Base-by-base conservation (phyloP, 2,329 filamentous ascomycete species). In the Coniochaeta prunicola region DNA sequence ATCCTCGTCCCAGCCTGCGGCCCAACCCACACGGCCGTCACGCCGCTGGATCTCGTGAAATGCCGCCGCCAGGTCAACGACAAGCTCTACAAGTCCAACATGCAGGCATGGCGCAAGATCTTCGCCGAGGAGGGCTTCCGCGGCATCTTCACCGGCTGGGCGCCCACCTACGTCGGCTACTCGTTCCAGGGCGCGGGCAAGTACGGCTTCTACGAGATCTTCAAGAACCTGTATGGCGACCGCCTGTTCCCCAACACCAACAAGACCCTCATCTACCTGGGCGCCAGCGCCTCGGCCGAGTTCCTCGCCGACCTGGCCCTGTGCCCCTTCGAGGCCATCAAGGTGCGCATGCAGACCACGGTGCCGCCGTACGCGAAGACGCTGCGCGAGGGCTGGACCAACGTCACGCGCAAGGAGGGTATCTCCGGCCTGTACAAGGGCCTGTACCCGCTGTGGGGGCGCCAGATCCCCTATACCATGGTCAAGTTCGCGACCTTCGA, bases 401-500 rank as follows among this genome's bases (percentile, higher is more conserved):
- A 84, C 62, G 83, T 96, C 62, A 82, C 84, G 4, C 80, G 78
- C 1, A 87, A 91, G 65, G 92, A 96, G 74, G 92, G 92, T 31
- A 76, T 82, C 40, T 81, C 77, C 24, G 84, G 86, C 10, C 75
- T 96, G 53, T 96, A 93, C 80, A 96, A 96, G 76, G 92, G 92
- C 56, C 76, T 96, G 21, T 93, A 94, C 69, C 92, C 92, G 34
- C 84, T 96, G 28, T 96, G 92, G 92, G 92, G 87, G 54, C 85
- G 92, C 26, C 92, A 96, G 76, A 96, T 96, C 68, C 92, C 92
- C 13, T 91, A 92, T 74, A 92, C 88, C 7, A 91, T 91, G 88
- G 91, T 91, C 85, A 94, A 96, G 80, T 96, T 96, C 71, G 91
- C 91, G 34, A 92, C 90, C 1, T 96, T 96, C 67, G 92, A 96